phyloP scores from a whole-genome alignment of 768 basidiomycete species.

The Pulveroboletus sp. region DNA sequence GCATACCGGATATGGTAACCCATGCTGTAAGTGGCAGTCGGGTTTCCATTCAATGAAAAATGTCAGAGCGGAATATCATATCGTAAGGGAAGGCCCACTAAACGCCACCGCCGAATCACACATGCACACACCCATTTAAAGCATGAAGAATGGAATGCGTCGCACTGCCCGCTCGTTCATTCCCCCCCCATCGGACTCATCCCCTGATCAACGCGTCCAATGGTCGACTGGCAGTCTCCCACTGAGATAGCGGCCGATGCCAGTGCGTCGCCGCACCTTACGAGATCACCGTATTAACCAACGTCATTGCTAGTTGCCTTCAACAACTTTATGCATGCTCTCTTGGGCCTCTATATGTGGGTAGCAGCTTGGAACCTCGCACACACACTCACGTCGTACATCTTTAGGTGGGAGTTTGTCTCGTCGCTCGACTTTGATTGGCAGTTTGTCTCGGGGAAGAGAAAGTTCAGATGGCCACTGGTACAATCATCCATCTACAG shows the following conservation, averaged over 20 bases:
- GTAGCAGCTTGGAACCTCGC: constrained; percentile 18
- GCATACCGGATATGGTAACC: constrained; percentile 4
- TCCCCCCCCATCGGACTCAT: background rate
- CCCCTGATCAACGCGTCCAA: constrained; percentile 21
- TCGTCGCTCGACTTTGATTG: constrained; percentile 64
- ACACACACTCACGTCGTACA: constrained; percentile 4
- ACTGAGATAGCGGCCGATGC: constrained; percentile 46
- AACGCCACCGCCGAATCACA: constrained; percentile 18
- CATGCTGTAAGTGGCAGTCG: constrained; percentile 3
- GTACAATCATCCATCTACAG: constrained; percentile 29
- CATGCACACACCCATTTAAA: constrained; percentile 5
- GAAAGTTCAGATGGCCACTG: constrained; percentile 66
- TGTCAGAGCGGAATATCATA: background rate
- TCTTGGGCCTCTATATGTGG: constrained; percentile 60
- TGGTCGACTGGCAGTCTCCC: constrained; percentile 59
- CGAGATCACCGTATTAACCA: constrained; percentile 5
- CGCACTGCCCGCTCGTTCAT: background rate
- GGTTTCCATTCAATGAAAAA: constrained; percentile 3
- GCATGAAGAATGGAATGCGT: constrained; percentile 3
- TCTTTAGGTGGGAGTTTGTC: constrained; percentile 62
- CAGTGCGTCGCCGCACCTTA: constrained; percentile 30
- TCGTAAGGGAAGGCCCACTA: constrained; percentile 14
- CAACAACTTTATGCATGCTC: constrained; percentile 55
- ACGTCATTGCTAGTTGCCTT: constrained; percentile 25
- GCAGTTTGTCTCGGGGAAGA: constrained; percentile 55